Evolutionary conservation across 2,329 filamentous ascomycete genomes (phyloP), one percentile per base, ranked within the genome.

Genomic region (Cladosporium sp.): DNA sequence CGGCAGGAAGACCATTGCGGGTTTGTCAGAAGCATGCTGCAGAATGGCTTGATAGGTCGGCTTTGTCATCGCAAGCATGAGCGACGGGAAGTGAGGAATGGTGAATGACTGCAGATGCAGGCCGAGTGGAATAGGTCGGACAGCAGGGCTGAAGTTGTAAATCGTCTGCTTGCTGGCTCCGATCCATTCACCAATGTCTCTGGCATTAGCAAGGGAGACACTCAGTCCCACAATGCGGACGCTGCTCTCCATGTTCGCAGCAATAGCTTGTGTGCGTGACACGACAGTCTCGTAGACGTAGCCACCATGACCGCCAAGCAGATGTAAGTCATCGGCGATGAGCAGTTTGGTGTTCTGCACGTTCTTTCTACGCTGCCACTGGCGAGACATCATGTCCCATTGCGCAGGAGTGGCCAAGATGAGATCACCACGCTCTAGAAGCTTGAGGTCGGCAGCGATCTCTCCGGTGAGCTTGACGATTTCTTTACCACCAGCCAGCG

Each of bases 31-130:
- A 6, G 93, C 94, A 67, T 95, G 80, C 62, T 95, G 89, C 2
- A 89, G 80, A 58, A 98, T 88, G 2, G 92, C 87, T 53, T 88
- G 76, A 67, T 96, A 97, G 1, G 89, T 85, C 16, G 94, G 94
- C 68, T 94, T 92, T 13, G 91, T 89, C 93, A 98, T 98, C 12
- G 93, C 91, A 59, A 98, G 80, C 93, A 98, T 98, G 35, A 98
- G 78, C 9, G 93, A 97, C 3, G 93, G 94, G 73, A 95, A 96
- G 66, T 98, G 94, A 40, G 94, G 90, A 53, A 95, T 95, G 22
- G 85, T 88, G 72, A 93, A 98, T 1, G 91, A 92, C 69, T 98
- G 93, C 41, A 98, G 86, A 66, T 96, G 90, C 51, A 98, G 80
- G 67, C 97, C 92, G 27, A 98, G 74, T 18, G 92, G 91, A 15